phyloP scores from a whole-genome alignment of 176 grass and related monocot species.

The Luzula sylvatica region DNA sequence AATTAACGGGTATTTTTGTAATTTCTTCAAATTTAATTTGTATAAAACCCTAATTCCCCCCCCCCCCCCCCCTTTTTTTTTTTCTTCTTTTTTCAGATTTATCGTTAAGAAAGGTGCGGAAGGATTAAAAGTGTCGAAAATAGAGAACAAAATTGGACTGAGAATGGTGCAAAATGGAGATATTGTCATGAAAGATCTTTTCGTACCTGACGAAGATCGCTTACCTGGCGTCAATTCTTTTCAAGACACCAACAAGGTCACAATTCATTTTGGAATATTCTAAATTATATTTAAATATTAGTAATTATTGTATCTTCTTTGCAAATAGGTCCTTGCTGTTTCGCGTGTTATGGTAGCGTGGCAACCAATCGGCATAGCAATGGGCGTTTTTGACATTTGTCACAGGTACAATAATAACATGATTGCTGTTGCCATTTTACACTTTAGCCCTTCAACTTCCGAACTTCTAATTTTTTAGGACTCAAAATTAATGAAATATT shows the following conservation, averaged over 20 bases:
- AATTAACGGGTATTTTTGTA: slow-evolving; percentile 62
- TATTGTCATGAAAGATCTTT: slow-evolving; percentile 71
- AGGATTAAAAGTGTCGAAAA: slow-evolving; percentile 74
- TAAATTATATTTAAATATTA: background rate
- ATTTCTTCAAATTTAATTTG: background rate
- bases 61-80: background rate
- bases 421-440: no score
- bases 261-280: background rate
- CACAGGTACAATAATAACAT: slow-evolving; percentile 36
- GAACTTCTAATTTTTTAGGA: no score
- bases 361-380: slow-evolving; percentile 87
- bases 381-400: slow-evolving; percentile 89
- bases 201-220: slow-evolving; percentile 82
- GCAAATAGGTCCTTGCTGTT: slow-evolving; percentile 61
- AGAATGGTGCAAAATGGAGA: slow-evolving; percentile 95
- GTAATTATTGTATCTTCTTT: background rate
- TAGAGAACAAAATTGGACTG: slow-evolving; percentile 90
- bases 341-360: slow-evolving; percentile 79
- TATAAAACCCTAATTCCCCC: no score
- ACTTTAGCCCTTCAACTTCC: background rate
- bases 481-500: no score
- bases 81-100: slow-evolving; percentile 38
- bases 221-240: slow-evolving; percentile 67
- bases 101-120: slow-evolving; percentile 72
- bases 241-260: slow-evolving; percentile 80